Evolutionary conservation across 768 basidiomycete genomes (phyloP).

Genomic region (Boletus reticulatus): DNA sequence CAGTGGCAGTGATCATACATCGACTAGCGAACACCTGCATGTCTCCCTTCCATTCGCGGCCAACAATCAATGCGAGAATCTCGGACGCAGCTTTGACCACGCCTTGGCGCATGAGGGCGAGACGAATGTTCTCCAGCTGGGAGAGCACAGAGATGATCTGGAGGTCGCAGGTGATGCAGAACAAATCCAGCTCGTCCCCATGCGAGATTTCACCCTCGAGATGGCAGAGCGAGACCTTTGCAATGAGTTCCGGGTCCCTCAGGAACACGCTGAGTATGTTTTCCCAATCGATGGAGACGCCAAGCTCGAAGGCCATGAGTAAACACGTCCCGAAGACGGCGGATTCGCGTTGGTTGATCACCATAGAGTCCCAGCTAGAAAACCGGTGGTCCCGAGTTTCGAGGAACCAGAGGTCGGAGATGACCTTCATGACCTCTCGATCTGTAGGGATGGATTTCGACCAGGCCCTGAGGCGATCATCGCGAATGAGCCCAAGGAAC

Average conservation of each 20-base stretch:
- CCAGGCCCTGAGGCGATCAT: conserved; percentile 25
- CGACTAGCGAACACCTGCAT: conserved; percentile 14
- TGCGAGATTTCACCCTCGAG: conserved; percentile 24
- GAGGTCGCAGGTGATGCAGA: conserved; percentile 28
- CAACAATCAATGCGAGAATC: conserved; percentile 16
- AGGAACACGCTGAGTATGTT: conserved; percentile 23
- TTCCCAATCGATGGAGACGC: conserved; percentile 16
- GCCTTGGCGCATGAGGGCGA: conserved; percentile 21
- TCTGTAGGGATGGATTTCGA: conserved; percentile 20
- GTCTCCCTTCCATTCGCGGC: conserved; percentile 12
- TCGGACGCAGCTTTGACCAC: conserved; percentile 21
- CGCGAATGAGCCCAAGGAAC: conserved; percentile 26
- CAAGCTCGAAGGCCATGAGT: conserved; percentile 24
- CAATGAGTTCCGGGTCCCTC: conserved; percentile 15
- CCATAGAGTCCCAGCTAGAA: conserved; percentile 14
- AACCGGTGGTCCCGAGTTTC: conserved; percentile 23
- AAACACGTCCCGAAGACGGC: conserved; percentile 27
- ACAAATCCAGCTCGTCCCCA: conserved; percentile 14
- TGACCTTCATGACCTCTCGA: conserved; percentile 26
- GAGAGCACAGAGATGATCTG: conserved; percentile 25
- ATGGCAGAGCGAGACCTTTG: conserved; percentile 22
- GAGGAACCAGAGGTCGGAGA: conserved; percentile 28
- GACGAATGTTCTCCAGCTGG: conserved; percentile 14
- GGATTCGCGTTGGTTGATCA: conserved; percentile 25
- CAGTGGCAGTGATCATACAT: conserved; percentile 20